phyloP scores from a whole-genome alignment of 2,329 filamentous ascomycete genomes.

The Penicillium aurantiogriseum region DNA sequence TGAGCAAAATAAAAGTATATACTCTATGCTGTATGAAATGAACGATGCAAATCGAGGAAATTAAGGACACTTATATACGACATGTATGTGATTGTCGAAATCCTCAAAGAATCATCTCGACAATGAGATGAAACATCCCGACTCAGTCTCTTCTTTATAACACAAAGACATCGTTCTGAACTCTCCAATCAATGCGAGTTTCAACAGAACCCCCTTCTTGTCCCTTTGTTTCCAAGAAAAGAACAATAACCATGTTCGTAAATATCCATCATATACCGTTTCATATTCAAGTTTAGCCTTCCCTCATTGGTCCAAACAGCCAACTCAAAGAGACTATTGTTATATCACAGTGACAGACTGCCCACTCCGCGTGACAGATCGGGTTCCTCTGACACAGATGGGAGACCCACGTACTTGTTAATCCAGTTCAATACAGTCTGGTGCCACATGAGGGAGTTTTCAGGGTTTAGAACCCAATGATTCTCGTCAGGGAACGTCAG shows the following conservation, averaged over 20 bases:
- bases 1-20: too few species aligned
- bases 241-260: slow-evolving; percentile 4
- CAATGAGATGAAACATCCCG: slow-evolving; percentile 16
- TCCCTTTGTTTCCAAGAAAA: slow-evolving; percentile 15
- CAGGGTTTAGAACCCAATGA: slow-evolving; percentile 84
- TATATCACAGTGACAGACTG: slow-evolving; percentile 19
- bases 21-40: background rate
- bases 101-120: slow-evolving; percentile 12
- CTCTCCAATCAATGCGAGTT: background rate
- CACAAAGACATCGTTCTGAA: slow-evolving; percentile 3
- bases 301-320: background rate
- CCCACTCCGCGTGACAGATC: slow-evolving; percentile 19
- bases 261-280: background rate
- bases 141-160: slow-evolving; percentile 8
- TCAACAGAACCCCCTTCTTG: background rate
- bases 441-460: slow-evolving; percentile 91
- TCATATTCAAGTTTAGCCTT: background rate
- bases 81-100: slow-evolving; percentile 7
- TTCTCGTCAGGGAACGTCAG: slow-evolving; percentile 78
- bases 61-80: slow-evolving; percentile 6
- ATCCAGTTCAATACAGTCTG: slow-evolving; percentile 78
- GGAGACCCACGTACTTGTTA: slow-evolving; percentile 57
- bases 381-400: slow-evolving; percentile 40
- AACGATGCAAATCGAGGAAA: background rate
- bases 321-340: background rate